A percentile compares a stretch with the other conserved stretches of the same genome.
Evolutionary conservation across 208 protist genomes (phyloP).

Genomic region (Trypanosoma cruzi): DNA sequence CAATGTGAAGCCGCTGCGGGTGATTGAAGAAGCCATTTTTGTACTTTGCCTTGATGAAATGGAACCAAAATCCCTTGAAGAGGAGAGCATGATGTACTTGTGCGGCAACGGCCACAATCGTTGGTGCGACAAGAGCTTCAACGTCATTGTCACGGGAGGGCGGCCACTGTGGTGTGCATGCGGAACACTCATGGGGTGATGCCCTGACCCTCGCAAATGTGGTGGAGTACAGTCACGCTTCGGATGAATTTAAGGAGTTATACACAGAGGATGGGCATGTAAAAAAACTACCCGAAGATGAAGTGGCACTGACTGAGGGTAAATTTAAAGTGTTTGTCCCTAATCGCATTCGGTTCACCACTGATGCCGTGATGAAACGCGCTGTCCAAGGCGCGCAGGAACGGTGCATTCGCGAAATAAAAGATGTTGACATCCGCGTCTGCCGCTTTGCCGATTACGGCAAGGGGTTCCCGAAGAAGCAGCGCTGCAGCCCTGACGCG

Average conservation of each 20-base stretch:
- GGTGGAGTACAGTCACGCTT: conserved; percentile 51
- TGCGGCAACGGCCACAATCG: conserved; percentile 70
- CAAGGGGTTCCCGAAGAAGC: conserved; percentile 38
- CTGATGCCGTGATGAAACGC: conserved; percentile 52
- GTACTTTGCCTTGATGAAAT: conserved; percentile 74
- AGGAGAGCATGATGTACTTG: conserved; percentile 39
- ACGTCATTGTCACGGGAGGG: conserved; percentile 60
- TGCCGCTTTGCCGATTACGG: conserved; percentile 52
- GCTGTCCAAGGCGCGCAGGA: conserved; percentile 47
- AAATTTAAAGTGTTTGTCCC: conserved; percentile 39
- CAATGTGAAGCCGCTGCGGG: conserved; percentile 62
- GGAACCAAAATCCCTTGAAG: conserved; percentile 15
- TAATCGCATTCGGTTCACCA: conserved; percentile 62
- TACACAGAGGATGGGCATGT: conserved; percentile 58
- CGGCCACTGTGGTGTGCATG: conserved; percentile 63
- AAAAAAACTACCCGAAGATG: conserved; percentile 41
- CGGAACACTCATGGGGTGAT: conserved; percentile 87
- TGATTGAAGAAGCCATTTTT: conserved; percentile 81
- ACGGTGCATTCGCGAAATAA: conserved; percentile 38
- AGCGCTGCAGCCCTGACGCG: conserved; percentile 57
- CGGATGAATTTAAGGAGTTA: conserved; percentile 50
- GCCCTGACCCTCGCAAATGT: conserved; percentile 55
- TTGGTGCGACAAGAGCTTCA: conserved; percentile 89
- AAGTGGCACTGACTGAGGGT: conserved; percentile 26
- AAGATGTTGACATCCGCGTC: conserved; percentile 66